Evolutionary conservation across 2,329 filamentous ascomycete genomes (phyloP).

Genomic region (Penicillium sp.): DNA sequence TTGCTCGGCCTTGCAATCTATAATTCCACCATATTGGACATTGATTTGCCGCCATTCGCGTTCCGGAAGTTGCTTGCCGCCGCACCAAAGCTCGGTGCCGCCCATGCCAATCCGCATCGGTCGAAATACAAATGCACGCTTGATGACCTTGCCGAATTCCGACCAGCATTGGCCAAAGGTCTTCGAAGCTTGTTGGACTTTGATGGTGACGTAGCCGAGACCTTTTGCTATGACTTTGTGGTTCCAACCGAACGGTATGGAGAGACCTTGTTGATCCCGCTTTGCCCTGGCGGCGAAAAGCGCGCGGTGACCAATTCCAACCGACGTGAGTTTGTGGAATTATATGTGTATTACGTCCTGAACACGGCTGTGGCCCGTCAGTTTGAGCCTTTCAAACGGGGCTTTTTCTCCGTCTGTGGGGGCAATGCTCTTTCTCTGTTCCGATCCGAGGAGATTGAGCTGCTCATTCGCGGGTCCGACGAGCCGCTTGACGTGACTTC

Average conservation of each 20-base stretch:
- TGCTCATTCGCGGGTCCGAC: conserved; percentile 77
- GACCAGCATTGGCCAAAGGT: conserved; percentile 68
- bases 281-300: conserved; percentile 67
- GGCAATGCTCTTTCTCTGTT: conserved; percentile 84
- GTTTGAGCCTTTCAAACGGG: conserved; percentile 89
- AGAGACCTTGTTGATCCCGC: conserved; percentile 57
- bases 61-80: conserved; percentile 81
- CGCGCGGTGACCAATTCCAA: conserved; percentile 78
- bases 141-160: conserved; percentile 76
- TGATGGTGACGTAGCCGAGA: conserved; percentile 73
- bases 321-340: conserved; percentile 75
- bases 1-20: conserved; percentile 86
- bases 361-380: conserved; percentile 72
- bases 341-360: conserved; percentile 74
- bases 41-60: conserved; percentile 80
- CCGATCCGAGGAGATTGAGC: conserved; percentile 83
- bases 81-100: conserved; percentile 57
- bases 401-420: conserved; percentile 86
- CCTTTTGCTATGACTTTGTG: conserved; percentile 77
- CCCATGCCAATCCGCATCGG: conserved; percentile 48
- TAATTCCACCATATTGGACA: conserved; percentile 87
- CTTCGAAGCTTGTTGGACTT: conserved; percentile 72
- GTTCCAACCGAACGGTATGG: conserved; percentile 74
- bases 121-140: conserved; percentile 64
- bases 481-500: conserved; percentile 73